Conservation (phyloP, 2,329 filamentous ascomycete species). For the Boeremia exigua region DNA sequence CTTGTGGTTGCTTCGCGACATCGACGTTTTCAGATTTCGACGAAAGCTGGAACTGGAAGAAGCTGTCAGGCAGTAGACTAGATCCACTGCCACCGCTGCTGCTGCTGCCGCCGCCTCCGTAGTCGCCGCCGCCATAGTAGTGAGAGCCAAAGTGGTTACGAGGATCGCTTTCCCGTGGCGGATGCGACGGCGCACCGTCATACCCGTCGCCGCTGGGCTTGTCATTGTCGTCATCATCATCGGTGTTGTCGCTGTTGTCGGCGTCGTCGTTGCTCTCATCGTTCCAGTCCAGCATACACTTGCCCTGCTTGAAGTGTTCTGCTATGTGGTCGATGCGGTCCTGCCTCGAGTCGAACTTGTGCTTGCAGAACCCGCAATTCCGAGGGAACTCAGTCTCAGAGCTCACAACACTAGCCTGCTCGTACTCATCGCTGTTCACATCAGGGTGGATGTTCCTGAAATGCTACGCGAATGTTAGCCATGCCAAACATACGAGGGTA, state of each 20-base stretch:
- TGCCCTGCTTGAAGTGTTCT: slow-evolving; percentile 48
- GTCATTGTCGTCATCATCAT: slow-evolving; percentile 35
- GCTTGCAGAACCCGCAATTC: slow-evolving; percentile 46
- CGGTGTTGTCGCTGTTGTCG: slow-evolving; percentile 32
- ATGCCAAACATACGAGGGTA: not conserved
- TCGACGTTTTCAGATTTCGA: not conserved
- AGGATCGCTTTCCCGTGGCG: slow-evolving; percentile 28
- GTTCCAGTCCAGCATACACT: slow-evolving; percentile 48
- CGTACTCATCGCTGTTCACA: slow-evolving; percentile 38
- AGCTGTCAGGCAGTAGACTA: slow-evolving; percentile 24
- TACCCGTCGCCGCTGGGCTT: slow-evolving; percentile 35
- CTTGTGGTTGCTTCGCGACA: slow-evolving; percentile 2
- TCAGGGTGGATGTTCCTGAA: slow-evolving; percentile 48
- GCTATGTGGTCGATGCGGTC: slow-evolving; percentile 49
- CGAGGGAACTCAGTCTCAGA: slow-evolving; percentile 45
- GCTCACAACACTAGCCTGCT: slow-evolving; percentile 40
- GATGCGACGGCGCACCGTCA: slow-evolving; percentile 30
- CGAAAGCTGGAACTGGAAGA: slow-evolving; percentile 44
- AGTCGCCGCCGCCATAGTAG: slow-evolving; percentile 24
- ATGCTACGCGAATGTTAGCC: slow-evolving; percentile 27
- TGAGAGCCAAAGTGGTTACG: slow-evolving; percentile 25
- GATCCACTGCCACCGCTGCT: slow-evolving; percentile 13
- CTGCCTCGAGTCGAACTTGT: slow-evolving; percentile 42
- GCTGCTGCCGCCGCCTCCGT: slow-evolving; percentile 17
- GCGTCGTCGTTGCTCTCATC: slow-evolving; percentile 36